phyloP scores from a whole-genome alignment of 495 filamentous ascomycete genomes.

The Venustampulla echinocandica region DNA sequence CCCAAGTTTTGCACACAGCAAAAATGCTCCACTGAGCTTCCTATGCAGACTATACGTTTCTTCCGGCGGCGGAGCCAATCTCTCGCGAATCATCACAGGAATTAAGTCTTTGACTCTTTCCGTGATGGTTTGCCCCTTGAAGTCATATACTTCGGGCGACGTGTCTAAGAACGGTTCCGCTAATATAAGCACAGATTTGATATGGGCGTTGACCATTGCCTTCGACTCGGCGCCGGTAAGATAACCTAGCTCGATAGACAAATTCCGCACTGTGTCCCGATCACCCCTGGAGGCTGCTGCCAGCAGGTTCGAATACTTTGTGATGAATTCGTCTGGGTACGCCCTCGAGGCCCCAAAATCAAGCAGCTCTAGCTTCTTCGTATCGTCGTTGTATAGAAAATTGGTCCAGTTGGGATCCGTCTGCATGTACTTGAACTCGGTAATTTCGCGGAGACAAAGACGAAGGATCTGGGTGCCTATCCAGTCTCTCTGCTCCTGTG shows the following conservation, averaged over 20 bases:
- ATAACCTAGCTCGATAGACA: constrained; percentile 81
- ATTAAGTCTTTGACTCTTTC: constrained; percentile 80
- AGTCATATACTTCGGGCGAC: constrained; percentile 84
- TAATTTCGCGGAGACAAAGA: constrained; percentile 86
- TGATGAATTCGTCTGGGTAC: constrained; percentile 70
- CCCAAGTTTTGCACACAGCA: constrained; percentile 80
- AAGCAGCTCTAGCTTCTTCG: constrained; percentile 74
- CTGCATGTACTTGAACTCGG: constrained; percentile 95
- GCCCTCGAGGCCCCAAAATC: constrained; percentile 92
- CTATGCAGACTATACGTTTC: constrained; percentile 96
- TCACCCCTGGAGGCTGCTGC: constrained; percentile 68
- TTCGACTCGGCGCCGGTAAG: constrained; percentile 79
- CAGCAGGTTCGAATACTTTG: constrained; percentile 67
- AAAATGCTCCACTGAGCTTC: constrained; percentile 91
- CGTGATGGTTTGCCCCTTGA: constrained; percentile 88
- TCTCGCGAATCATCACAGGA: constrained; percentile 83
- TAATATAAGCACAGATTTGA: constrained; percentile 71
- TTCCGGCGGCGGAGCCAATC: constrained; percentile 85
- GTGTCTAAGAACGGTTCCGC: constrained; percentile 78
- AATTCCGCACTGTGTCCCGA: constrained; percentile 46
- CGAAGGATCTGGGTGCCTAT: constrained; percentile 88
- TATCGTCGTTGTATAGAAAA: constrained; percentile 76
- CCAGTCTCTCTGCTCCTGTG: constrained; percentile 81
- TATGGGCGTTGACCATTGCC: constrained; percentile 80
- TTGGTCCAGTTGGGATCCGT: constrained; percentile 99